These are phyloP conservation scores for Rhytidiadelphus loreus DNA, from an alignment of 225 moss, liverwort and hornwort species.

Conservation along the genomic window DNA sequence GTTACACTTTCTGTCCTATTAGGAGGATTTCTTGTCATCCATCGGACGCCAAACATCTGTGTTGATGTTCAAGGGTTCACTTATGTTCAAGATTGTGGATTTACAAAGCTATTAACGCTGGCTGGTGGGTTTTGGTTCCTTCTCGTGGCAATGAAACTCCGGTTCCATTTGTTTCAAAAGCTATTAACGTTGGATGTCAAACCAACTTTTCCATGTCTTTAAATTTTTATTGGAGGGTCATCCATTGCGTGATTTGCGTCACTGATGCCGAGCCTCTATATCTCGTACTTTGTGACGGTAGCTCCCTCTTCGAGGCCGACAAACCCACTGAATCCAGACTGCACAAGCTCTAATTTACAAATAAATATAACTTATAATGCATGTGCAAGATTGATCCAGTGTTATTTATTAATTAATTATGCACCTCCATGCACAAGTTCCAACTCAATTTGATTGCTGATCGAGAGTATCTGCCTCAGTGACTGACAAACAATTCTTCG, in stretches of 20 bases:
- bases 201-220: background rate
- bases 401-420: background rate
- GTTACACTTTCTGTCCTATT: too few species aligned
- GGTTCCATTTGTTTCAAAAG: too few species aligned
- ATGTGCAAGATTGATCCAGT: background rate
- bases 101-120: too few species aligned
- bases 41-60: too few species aligned
- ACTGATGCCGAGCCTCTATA: background rate
- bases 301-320: background rate
- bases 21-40: too few species aligned
- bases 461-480: background rate
- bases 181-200: too few species aligned
- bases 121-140: too few species aligned
- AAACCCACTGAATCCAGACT: background rate
- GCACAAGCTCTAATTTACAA: background rate
- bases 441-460: background rate
- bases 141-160: too few species aligned
- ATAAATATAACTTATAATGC: background rate
- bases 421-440: background rate
- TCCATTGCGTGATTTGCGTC: too few species aligned
- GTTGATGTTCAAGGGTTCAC: too few species aligned
- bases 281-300: background rate
- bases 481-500: background rate
- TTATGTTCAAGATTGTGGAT: too few species aligned
- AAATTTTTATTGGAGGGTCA: background rate